Evolutionary conservation across 257 asterid genomes (phyloP), one percentile per base, ranked within the genome.

Genomic region (Jacaranda copaia): DNA sequence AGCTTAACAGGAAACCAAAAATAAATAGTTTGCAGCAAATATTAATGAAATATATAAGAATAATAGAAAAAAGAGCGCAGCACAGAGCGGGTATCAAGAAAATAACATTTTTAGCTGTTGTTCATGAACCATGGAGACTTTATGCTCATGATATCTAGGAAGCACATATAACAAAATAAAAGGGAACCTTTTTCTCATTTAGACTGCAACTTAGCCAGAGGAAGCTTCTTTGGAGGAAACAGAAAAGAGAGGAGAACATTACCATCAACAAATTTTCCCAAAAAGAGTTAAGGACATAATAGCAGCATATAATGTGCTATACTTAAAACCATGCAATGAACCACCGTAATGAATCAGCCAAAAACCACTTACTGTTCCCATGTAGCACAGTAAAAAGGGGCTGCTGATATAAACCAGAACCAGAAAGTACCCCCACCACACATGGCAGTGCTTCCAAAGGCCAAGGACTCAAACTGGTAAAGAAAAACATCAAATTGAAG

Each of bases 391-490:
- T 81, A 91, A 84, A 96, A 93, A 13, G 98, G 96, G 79, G 93
- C 88, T 1, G 97, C 99, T 18, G 99, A 96, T 84, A 96, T 90
- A 83, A 90, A 84, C 99, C 99, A 96, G 89, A 96, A 91, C 98
- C 97, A 96, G 88, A 96, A 89, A 81, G 97, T 78, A 88, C 75
- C 43, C 63, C 89, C 82, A 66, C 98, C 99, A 81, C 97, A 91
- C 97, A 96, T 89, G 67, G 95, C 97, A 64, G 98, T 90, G 94
- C 99, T 93, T 70, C 96, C 99, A 73, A 89, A 96, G 72, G 99
- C 99, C 88, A 96, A 84, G 63, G 97, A 77, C 86, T 96, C 98
- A 77, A 96, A 92, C 98, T 94, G 83, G 70, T 63, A 43, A 36
- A 40, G 68, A 32, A 43, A 72, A 72, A 77, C 56, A 52, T 19